These are phyloP conservation scores for Straminergon stramineum DNA, from an alignment of 225 moss, liverwort and hornwort species.

Conservation along the genomic window DNA sequence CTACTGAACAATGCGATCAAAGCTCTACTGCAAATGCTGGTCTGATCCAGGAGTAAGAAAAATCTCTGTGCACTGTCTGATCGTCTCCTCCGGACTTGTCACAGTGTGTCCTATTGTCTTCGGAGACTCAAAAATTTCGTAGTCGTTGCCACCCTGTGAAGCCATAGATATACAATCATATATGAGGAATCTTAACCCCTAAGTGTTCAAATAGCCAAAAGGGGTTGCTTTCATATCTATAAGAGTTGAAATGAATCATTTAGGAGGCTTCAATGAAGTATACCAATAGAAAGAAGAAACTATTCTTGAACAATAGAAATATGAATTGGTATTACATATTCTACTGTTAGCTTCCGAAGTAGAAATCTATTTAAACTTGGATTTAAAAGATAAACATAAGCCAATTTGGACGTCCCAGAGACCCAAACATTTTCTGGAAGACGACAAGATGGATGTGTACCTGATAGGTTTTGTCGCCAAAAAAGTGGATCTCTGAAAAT, in stretches of 20 bases:
- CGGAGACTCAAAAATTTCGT: constrained; percentile 77
- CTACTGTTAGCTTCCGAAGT: background rate
- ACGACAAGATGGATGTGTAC: background rate
- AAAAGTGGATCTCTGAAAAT: constrained; percentile 88
- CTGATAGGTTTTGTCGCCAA: constrained; percentile 85
- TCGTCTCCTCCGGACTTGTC: constrained; percentile 76
- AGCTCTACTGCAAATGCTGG: background rate
- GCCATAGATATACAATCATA: background rate
- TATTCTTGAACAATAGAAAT: background rate
- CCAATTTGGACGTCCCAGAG: background rate
- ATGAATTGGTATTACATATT: background rate
- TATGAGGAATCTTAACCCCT: background rate
- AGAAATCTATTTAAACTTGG: background rate
- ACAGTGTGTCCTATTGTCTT: constrained; percentile 94
- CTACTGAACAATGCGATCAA: background rate
- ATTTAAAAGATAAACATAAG: background rate
- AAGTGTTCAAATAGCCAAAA: background rate
- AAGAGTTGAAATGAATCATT: no score
- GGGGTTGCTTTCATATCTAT: background rate
- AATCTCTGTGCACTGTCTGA: constrained; percentile 56
- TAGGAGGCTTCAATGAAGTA: background rate
- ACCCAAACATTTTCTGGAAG: background rate
- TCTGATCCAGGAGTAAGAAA: constrained; percentile 22
- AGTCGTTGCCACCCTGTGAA: constrained; percentile 84
- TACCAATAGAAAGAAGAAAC: background rate